Percentiles rank a stretch among this genome's conserved stretches.
Conservation (phyloP, 176 grass and related monocot genomes). For the Panicum miliaceum region DNA sequence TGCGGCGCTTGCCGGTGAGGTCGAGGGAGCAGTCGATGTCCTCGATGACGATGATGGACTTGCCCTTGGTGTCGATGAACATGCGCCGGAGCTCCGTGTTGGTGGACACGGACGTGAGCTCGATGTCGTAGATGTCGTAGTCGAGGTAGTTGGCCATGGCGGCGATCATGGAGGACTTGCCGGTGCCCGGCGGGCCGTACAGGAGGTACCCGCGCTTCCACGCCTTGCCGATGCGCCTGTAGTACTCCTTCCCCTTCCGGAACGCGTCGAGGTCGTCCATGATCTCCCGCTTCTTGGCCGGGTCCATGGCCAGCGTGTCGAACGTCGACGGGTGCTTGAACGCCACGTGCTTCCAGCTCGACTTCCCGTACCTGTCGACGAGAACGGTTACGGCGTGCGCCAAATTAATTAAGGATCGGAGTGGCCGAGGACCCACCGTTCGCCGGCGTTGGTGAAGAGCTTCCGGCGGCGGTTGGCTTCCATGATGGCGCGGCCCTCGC, state of each 20-base stretch:
- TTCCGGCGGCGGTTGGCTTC: slow-evolving; percentile 27
- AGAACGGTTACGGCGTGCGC: no score
- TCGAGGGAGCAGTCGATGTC: slow-evolving; percentile 87
- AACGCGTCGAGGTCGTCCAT: slow-evolving; percentile 42
- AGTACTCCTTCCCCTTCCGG: slow-evolving; percentile 18
- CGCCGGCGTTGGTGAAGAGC: slow-evolving; percentile 46
- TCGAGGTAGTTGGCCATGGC: slow-evolving; percentile 57
- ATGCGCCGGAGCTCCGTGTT: slow-evolving; percentile 58
- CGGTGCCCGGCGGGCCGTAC: slow-evolving; percentile 46
- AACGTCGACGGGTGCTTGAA: slow-evolving; percentile 56
- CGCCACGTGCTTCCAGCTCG: slow-evolving; percentile 32
- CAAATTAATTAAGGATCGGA: no score
- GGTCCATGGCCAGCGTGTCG: slow-evolving; percentile 46
- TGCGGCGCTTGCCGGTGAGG: slow-evolving; percentile 47
- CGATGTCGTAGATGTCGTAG: slow-evolving; percentile 55
- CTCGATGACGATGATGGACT: slow-evolving; percentile 82
- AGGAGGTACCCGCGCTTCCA: slow-evolving; percentile 60
- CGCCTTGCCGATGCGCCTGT: slow-evolving; percentile 31
- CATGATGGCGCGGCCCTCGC: slow-evolving; percentile 29
- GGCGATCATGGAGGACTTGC: slow-evolving; percentile 51
- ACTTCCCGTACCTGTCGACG: neutral
- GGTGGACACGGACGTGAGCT: slow-evolving; percentile 44
- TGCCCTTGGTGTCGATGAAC: slow-evolving; percentile 53
- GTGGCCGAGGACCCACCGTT: no score
- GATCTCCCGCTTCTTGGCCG: slow-evolving; percentile 35